phyloP scores from a whole-genome alignment of 306 rosid species.

The Casuarina cunninghamiana region DNA sequence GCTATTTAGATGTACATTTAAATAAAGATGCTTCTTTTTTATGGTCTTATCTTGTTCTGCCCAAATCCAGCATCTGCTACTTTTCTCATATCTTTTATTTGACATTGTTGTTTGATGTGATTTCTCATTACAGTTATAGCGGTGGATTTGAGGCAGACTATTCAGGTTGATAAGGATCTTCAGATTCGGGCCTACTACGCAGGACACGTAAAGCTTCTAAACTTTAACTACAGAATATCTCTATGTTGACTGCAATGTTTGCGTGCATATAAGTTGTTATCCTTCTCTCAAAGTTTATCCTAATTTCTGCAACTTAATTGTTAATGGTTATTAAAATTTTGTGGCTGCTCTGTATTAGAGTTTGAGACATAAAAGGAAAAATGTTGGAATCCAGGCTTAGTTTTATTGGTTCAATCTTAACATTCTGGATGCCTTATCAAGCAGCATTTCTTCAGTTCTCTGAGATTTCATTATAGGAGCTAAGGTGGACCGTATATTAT shows the following conservation, averaged over 20 bases:
- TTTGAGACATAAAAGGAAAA: not conserved
- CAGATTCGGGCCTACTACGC: slow-evolving; percentile 96
- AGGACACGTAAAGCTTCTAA: slow-evolving; percentile 75
- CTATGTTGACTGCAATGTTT: slow-evolving; percentile 6
- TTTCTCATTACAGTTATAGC: slow-evolving; percentile 64
- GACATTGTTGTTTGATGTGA: slow-evolving; percentile 22
- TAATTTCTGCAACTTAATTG: not conserved
- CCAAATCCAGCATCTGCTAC: slow-evolving; percentile 13
- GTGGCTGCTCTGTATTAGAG: not conserved
- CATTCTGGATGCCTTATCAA: not conserved
- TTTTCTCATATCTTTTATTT: slow-evolving; percentile 11
- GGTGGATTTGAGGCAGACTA: slow-evolving; percentile 77
- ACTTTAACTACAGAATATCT: slow-evolving; percentile 11
- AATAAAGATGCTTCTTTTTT: not conserved
- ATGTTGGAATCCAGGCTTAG: not conserved
- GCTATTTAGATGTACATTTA: not conserved
- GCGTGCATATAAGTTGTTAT: slow-evolving; percentile 2
- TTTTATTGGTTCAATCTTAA: not conserved
- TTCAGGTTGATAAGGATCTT: slow-evolving; percentile 82
- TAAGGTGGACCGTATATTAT: not conserved
- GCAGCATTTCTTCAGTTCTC: not conserved
- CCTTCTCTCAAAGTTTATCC: not conserved
- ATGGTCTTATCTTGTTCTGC: slow-evolving; percentile 1
- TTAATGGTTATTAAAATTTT: not conserved
- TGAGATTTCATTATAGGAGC: not conserved